These are phyloP conservation scores for Malus hybrid DNA, from an alignment of 331 rosid genomes.

Conservation along the genomic window DNA sequence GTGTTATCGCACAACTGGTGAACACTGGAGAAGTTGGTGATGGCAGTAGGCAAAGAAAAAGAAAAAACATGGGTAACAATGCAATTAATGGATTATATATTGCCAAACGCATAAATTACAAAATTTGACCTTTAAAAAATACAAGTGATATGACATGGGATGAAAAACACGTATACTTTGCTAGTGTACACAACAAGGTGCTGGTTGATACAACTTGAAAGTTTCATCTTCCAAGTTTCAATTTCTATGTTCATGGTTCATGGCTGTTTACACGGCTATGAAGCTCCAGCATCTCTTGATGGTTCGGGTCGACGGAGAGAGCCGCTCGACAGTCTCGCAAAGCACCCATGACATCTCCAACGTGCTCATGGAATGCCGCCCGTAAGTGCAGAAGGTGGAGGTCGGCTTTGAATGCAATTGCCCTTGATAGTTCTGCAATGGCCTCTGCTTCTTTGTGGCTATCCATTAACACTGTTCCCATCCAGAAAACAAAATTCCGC, in stretches of 20 bases:
- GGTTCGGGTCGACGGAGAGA: slow-evolving; percentile 81
- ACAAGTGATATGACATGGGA: neutral
- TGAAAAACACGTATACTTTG: neutral
- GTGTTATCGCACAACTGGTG: neutral
- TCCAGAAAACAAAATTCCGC: neutral
- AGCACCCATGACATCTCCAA: slow-evolving; percentile 68
- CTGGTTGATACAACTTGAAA: slow-evolving; percentile 3
- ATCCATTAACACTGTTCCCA: slow-evolving; percentile 77
- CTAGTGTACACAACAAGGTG: neutral
- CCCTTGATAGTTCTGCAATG: slow-evolving; percentile 77
- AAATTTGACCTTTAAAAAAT: neutral
- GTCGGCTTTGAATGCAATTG: slow-evolving; percentile 89
- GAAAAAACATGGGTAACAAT: neutral
- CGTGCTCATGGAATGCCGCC: slow-evolving; percentile 89
- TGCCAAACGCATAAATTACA: neutral
- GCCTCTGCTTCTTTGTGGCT: slow-evolving; percentile 71
- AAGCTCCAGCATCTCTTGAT: slow-evolving; percentile 93
- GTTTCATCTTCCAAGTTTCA: neutral
- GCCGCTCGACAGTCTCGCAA: slow-evolving; percentile 91
- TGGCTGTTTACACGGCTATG: slow-evolving; percentile 82
- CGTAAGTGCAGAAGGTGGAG: slow-evolving; percentile 86
- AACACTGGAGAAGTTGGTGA: neutral
- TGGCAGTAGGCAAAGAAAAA: neutral
- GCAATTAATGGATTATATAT: neutral
- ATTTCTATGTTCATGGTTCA: slow-evolving; percentile 46